A percentile compares a stretch with the other conserved stretches of the same genome.
Evolutionary conservation across 1,139 yeast genomes (phyloP).

Genomic region (Geotrichum restrictum): DNA sequence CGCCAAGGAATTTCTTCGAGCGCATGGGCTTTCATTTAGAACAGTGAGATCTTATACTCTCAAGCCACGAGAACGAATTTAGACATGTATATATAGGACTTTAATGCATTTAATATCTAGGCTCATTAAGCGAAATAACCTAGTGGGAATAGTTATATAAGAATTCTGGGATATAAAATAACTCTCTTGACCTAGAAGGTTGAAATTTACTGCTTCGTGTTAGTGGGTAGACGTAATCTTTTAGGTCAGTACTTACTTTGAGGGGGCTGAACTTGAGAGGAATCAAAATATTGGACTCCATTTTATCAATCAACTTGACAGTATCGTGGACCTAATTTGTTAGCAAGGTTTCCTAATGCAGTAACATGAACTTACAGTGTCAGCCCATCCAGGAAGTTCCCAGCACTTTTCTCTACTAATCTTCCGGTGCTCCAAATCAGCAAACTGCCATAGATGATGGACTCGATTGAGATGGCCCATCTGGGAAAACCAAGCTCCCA

Average conservation of each 20-base stretch:
- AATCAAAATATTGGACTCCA: slow-evolving; percentile 42
- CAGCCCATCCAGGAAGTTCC: slow-evolving; percentile 46
- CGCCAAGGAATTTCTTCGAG: slow-evolving; percentile 12
- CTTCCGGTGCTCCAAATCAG: slow-evolving; percentile 44
- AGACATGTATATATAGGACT: background rate
- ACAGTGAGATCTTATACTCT: slow-evolving; percentile 12
- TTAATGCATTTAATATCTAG: background rate
- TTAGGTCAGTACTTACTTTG: slow-evolving; percentile 20
- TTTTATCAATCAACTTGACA: slow-evolving; percentile 40
- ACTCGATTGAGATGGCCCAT: slow-evolving; percentile 42
- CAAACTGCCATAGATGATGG: slow-evolving; percentile 46
- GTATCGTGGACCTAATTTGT: slow-evolving; percentile 40
- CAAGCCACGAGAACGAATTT: background rate
- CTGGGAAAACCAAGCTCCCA: slow-evolving; percentile 47
- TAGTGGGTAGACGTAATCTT: background rate
- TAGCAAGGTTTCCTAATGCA: slow-evolving; percentile 14
- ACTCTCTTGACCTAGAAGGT: background rate
- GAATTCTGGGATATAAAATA: background rate
- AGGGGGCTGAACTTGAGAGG: slow-evolving; percentile 43
- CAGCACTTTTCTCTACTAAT: slow-evolving; percentile 43
- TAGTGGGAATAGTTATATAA: background rate
- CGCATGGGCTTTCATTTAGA: slow-evolving; percentile 12
- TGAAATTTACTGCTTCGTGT: background rate
- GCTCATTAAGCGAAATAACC: no score
- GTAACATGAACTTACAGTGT: slow-evolving; percentile 28